Base-by-base conservation (phyloP, 1,139 yeast genomes). In the Hemisphaericaspora xylofermentans region DNA sequence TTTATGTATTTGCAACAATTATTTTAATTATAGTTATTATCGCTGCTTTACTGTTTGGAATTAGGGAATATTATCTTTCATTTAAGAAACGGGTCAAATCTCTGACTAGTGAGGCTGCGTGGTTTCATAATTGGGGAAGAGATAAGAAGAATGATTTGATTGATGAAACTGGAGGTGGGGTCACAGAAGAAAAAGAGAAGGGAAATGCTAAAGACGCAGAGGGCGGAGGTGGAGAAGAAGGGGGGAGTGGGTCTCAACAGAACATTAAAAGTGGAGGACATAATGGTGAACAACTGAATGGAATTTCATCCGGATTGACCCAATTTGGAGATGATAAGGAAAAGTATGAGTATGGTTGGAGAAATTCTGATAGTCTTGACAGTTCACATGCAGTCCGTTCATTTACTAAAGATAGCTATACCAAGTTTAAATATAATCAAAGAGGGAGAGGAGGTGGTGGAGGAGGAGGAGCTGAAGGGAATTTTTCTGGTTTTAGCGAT, bases 1-100 rank as follows among this genome's bases (percentile, higher is more conserved):
- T 61, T n/a, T 64, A 64, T 43, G 54, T 63, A 3, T 63, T 64
- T 37, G 40, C 63, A 34, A 43, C 62, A 2, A 40, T 64, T n/a
- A 50, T 63, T 10, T 50, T 61, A 24, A 40, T 41, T 3, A 51
- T 55, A 9, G 46, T 60, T 3, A 56, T 62, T 2, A 6, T 54
- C 1, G 63, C 60, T 2, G 58, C 58, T 0, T 34, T 57, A 1
- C 35, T 51, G 2, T 65, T 62, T 53, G 67, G 58, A 0, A 24
- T 58, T 2, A 47, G 69, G 42, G 69, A 66, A 43, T 63, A 59
- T 40, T 39, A 43, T 15, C 36, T 61, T 2, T 57, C 64, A 2
- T 41, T 46, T 12, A 46, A 38, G 42, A 41, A 46, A 22, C 44
- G 36, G 30, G 22, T 40, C 15, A 25, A 30, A 14, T 42, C 48